Evolutionary conservation across 2,329 filamentous ascomycete species (phyloP), one percentile per base, ranked within the genome.

Genomic region (Sclerotinia trifoliorum): DNA sequence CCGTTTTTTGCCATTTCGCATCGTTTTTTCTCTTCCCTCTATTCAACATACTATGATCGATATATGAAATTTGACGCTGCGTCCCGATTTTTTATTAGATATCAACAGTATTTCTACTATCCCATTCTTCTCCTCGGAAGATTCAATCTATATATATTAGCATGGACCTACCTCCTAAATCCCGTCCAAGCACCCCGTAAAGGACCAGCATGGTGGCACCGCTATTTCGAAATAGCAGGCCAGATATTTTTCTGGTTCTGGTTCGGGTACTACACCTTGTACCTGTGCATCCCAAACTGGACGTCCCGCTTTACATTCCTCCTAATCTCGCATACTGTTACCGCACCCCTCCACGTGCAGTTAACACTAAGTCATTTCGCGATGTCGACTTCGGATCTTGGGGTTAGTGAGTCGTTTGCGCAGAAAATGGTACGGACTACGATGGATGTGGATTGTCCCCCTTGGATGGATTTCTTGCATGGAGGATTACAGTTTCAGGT

Each of bases 341-440:
- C 92, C 5, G 90, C 91, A 78, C 90, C 93, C 2, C 81, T 97
- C 61, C 93, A 97, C 78, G 85, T 94, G 11, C 93, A 97, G 78
- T 96, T 97, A 77, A 96, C 93, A 0, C 85, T 97, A n/a, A 95
- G 91, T 1, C 93, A 97, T 79, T 97, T 96, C 79, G 91, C 91
- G 72, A 97, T 96, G 93, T 94, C 91, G 74, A 97, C 93, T 0
- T 85, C 91, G 11, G 92, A 97, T 74, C 83, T 97, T 13, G 93
- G 93, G 0, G 87, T 90, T 0, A 83, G 88, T 62, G 93, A 97
- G 78, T 95, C 91, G 0, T 97, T 97, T 78, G 87, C 93, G 0
- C 93, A 96, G 79, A 91, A 89, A 78, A 95, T 96, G 90, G 83
- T 97, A 54, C 88, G 93, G 72, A 97, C 93, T 0, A 96, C 93